These are phyloP conservation scores for Epichloe amarillans DNA, from an alignment of 2,329 filamentous ascomycete genomes.

Conservation along the genomic window DNA sequence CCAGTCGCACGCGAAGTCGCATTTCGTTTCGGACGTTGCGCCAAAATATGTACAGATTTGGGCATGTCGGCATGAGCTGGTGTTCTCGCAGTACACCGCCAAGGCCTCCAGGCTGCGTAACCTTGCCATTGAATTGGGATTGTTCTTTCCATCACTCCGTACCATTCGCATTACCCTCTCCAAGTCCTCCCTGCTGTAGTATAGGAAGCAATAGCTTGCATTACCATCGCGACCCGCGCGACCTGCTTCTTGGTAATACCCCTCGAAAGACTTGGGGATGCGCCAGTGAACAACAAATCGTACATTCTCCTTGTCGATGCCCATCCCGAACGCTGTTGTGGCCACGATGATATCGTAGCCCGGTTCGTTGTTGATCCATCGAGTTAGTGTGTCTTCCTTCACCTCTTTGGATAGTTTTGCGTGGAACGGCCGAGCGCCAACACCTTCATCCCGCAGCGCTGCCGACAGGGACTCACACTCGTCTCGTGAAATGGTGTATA, in stretches of 20 bases:
- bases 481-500: conserved; percentile 62
- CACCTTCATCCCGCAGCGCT: conserved; percentile 51
- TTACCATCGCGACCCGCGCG: conserved; percentile 83
- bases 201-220: conserved; percentile 74
- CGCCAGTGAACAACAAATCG: conserved; percentile 94
- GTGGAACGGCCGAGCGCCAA: conserved; percentile 63
- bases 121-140: conserved; percentile 34
- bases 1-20: conserved; percentile 66
- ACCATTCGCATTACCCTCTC: conserved; percentile 55
- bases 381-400: conserved; percentile 57
- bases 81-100: conserved; percentile 70
- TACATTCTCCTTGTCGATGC: conserved; percentile 90
- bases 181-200: conserved; percentile 79
- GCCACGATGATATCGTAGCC: conserved; percentile 89
- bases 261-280: conserved; percentile 85
- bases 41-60: conserved; percentile 68
- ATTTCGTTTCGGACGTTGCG: conserved; percentile 43
- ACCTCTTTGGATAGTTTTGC: conserved; percentile 52
- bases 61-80: conserved; percentile 58
- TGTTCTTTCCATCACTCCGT: conserved; percentile 29
- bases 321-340: conserved; percentile 95
- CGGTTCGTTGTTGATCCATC: conserved; percentile 59
- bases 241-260: conserved; percentile 91
- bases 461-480: conserved; percentile 61
- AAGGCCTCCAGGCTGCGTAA: conserved; percentile 53